These are phyloP conservation scores for Psilocybe sp. DNA, from an alignment of 768 basidiomycete species.

Conservation along the genomic window DNA sequence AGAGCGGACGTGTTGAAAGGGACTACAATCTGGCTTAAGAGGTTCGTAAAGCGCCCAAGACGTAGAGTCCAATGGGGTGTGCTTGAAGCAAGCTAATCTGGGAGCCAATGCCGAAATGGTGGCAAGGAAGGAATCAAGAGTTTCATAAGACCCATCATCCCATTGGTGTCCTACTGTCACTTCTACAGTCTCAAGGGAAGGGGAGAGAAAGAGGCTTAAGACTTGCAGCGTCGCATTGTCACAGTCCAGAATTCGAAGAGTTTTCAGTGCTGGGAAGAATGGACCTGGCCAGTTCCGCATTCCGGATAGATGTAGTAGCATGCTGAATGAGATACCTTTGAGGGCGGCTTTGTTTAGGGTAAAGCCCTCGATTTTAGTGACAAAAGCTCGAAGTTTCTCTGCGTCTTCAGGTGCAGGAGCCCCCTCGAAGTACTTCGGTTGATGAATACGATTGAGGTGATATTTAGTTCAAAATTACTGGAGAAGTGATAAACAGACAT, in stretches of 20 bases:
- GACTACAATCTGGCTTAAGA: too few species aligned
- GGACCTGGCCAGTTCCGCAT: not conserved
- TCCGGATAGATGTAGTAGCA: not conserved
- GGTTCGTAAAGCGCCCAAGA: too few species aligned
- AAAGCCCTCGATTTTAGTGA: not conserved
- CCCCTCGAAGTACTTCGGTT: not conserved
- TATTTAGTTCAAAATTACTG: too few species aligned
- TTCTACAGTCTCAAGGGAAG: conserved; percentile 6
- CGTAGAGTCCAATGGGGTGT: too few species aligned
- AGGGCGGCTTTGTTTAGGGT: not conserved
- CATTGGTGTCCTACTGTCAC: not conserved
- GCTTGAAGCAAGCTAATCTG: too few species aligned
- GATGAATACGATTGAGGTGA: too few species aligned
- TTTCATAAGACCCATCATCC: too few species aligned
- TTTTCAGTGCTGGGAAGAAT: conserved; percentile 6
- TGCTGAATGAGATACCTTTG: not conserved
- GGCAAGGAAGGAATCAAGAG: too few species aligned
- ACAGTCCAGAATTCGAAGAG: not conserved
- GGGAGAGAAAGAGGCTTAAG: conserved; percentile 5
- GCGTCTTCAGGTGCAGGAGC: not conserved
- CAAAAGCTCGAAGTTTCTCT: not conserved
- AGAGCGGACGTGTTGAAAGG: too few species aligned
- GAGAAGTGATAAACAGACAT: too few species aligned
- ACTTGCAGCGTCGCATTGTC: not conserved
- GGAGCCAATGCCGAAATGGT: too few species aligned